Conservation (phyloP, 768 basidiomycete genomes). For the Goffeauzyma gilvescens region DNA sequence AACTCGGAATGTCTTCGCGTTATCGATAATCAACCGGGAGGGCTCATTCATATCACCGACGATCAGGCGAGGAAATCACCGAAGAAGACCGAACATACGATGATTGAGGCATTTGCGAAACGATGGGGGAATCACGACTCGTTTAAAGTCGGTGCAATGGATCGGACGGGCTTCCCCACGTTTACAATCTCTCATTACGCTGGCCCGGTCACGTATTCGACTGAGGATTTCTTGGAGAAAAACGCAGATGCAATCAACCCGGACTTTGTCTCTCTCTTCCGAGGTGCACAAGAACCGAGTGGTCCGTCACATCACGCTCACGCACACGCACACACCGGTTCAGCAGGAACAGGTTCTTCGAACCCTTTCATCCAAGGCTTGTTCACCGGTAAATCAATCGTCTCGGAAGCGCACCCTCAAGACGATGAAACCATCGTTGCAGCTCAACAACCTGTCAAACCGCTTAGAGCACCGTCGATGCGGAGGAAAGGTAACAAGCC, state of each 20-base stretch:
- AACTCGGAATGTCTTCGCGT: slow-evolving; percentile 77
- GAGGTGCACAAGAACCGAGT: slow-evolving; percentile 37
- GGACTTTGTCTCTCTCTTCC: slow-evolving; percentile 74
- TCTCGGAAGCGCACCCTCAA: slow-evolving; percentile 74
- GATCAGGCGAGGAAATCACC: slow-evolving; percentile 71
- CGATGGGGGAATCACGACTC: slow-evolving; percentile 84
- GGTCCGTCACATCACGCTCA: slow-evolving; percentile 18
- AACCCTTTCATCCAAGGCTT: slow-evolving; percentile 83
- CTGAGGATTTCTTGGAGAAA: slow-evolving; percentile 71
- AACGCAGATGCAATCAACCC: slow-evolving; percentile 79
- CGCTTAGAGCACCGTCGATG: slow-evolving; percentile 81
- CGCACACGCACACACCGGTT: slow-evolving; percentile 22
- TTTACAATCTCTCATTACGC: slow-evolving; percentile 88
- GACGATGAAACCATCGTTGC: slow-evolving; percentile 91
- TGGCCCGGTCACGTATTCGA: slow-evolving; percentile 75
- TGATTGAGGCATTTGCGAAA: slow-evolving; percentile 86
- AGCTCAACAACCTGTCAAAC: slow-evolving; percentile 80
- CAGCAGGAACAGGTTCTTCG: slow-evolving; percentile 44
- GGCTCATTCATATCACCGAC: slow-evolving; percentile 91
- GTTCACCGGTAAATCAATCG: slow-evolving; percentile 72
- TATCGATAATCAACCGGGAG: slow-evolving; percentile 68
- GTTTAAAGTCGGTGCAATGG: slow-evolving; percentile 62
- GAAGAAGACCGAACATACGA: slow-evolving; percentile 81
- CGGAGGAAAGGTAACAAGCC: slow-evolving; percentile 36
- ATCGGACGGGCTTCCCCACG: slow-evolving; percentile 58